phyloP scores from a whole-genome alignment of 2,329 filamentous ascomycete genomes.

The Aureobasidium namibiae region DNA sequence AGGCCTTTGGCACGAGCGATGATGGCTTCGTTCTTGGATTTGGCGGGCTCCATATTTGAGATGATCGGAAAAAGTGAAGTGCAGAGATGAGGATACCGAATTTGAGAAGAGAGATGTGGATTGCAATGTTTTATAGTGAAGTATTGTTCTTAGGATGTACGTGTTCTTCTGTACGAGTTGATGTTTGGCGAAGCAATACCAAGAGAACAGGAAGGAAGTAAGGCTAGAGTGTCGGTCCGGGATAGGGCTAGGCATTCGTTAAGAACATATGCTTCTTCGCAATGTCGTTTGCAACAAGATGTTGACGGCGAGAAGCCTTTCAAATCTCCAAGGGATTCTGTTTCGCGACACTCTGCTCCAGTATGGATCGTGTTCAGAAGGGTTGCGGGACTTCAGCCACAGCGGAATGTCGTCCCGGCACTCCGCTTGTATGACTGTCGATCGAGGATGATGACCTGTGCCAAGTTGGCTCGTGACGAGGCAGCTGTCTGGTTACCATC shows the following conservation, averaged over 20 bases:
- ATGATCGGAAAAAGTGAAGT: background rate
- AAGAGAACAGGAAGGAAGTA: background rate
- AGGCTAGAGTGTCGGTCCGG: background rate
- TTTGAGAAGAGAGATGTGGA: no score
- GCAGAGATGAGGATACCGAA: background rate
- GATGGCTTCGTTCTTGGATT: slow-evolving; percentile 8
- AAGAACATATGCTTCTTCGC: background rate
- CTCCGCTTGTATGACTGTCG: background rate
- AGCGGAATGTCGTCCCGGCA: background rate
- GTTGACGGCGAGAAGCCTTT: background rate
- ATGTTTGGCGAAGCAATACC: background rate
- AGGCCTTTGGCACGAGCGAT: slow-evolving; percentile 35
- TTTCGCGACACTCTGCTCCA: background rate
- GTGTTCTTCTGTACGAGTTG: background rate
- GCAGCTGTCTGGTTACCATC: background rate
- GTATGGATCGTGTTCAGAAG: background rate
- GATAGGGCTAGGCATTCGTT: background rate
- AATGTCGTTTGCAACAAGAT: background rate
- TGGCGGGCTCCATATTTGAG: slow-evolving; percentile 6
- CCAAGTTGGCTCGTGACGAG: background rate
- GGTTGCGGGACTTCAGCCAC: background rate
- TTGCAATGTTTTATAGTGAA: no score
- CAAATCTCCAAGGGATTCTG: background rate
- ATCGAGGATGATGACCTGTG: background rate
- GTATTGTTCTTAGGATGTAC: background rate